These are phyloP conservation scores for Diddensiella transvaalensis DNA, from an alignment of 805 yeast genomes.

Conservation along the genomic window DNA sequence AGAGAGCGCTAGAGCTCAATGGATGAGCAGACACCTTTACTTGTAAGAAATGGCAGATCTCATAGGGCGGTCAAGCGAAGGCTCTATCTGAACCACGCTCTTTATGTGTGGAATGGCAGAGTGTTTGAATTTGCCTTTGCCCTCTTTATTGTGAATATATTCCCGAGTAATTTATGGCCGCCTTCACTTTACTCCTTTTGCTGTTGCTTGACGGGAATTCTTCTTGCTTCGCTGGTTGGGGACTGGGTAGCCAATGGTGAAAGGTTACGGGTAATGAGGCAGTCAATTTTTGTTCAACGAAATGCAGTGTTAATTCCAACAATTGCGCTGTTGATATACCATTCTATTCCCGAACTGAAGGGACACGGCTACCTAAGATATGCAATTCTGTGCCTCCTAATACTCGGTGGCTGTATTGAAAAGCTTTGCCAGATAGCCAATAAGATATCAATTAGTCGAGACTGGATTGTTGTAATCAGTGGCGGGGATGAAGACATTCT, in stretches of 20 bases:
- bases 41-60: not conserved
- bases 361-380: not conserved
- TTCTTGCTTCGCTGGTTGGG: conserved; percentile 32
- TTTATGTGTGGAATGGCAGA: conserved; percentile 40
- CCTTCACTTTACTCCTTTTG: conserved; percentile 37
- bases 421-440: conserved; percentile 35
- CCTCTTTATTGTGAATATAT: conserved; percentile 35
- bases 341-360: conserved; percentile 4
- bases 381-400: conserved; percentile 21
- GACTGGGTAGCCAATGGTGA: conserved; percentile 30
- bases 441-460: conserved; percentile 39
- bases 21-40: not conserved
- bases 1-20: too few relatives aligned
- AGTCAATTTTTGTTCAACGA: conserved; percentile 35
- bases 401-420: conserved; percentile 36
- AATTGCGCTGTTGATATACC: conserved; percentile 17
- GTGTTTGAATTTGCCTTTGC: conserved; percentile 40
- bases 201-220: conserved; percentile 31
- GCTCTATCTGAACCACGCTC: conserved; percentile 34
- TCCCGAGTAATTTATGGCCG: conserved; percentile 35
- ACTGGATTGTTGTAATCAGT: conserved; percentile 40
- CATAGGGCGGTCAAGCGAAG: not conserved
- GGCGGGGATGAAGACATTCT: conserved; percentile 27
- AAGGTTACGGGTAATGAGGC: conserved; percentile 33
- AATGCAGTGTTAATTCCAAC: conserved; percentile 31